Percentiles rank a stretch among this genome's conserved stretches.
Evolutionary conservation across 169 alveolate species (phyloP).

Genomic region (Plasmodium fragile): DNA sequence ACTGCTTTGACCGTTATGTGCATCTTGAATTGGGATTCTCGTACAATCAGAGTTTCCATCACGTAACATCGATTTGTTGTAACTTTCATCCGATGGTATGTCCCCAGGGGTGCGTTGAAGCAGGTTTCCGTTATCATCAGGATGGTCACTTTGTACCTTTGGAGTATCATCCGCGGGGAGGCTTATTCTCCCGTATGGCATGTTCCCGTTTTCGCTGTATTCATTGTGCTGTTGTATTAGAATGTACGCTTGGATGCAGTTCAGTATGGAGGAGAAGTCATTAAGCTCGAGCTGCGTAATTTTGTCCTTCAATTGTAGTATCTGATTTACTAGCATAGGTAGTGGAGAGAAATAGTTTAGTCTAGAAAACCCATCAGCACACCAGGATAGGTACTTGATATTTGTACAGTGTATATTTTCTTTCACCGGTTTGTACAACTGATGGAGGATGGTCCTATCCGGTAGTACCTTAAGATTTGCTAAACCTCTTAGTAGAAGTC

Average conservation of each 20-base stretch:
- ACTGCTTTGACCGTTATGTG: not conserved
- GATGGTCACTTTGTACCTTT: conserved; percentile 24
- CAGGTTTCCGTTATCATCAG: not conserved
- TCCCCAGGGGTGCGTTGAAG: not conserved
- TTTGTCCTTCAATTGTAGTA: conserved; percentile 76
- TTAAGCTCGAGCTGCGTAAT: conserved; percentile 83
- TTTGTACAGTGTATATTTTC: conserved; percentile 78
- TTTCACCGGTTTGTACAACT: conserved; percentile 78
- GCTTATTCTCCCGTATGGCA: not conserved
- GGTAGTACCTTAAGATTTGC: conserved; percentile 82
- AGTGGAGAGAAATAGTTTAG: conserved; percentile 78
- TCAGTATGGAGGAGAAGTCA: conserved; percentile 80
- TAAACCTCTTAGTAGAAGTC: conserved; percentile 83
- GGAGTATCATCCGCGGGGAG: not conserved
- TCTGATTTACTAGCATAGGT: conserved; percentile 81
- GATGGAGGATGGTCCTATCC: conserved; percentile 77
- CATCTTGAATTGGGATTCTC: not conserved
- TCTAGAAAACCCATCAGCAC: conserved; percentile 82
- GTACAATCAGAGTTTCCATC: not conserved
- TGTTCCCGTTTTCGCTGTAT: not conserved
- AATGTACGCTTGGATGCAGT: conserved; percentile 84
- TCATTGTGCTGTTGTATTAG: conserved; percentile 50
- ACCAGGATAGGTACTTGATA: conserved; percentile 86
- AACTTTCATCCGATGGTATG: not conserved
- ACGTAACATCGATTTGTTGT: not conserved